Evolutionary conservation across 2,329 filamentous ascomycete genomes (phyloP).

Genomic region (Elsinoe perseae): DNA sequence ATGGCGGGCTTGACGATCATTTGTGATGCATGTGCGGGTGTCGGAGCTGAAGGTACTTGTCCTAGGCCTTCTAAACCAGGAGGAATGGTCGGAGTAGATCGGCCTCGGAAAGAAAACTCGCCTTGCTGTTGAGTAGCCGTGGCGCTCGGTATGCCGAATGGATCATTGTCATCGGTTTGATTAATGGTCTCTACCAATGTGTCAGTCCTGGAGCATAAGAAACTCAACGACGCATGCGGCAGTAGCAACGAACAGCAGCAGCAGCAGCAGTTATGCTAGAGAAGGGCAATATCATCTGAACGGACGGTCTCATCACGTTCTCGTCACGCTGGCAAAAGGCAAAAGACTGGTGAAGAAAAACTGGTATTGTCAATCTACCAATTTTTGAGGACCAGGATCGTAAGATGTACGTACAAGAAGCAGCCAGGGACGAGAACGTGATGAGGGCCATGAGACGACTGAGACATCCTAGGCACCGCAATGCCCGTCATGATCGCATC

Average conservation of each 20-base stretch:
- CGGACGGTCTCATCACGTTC: constrained; percentile 14
- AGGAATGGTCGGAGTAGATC: constrained; percentile 30
- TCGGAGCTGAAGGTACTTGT: constrained; percentile 8
- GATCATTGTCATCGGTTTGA: constrained; percentile 8
- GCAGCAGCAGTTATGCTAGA: neutral
- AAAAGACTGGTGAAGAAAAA: constrained; percentile 16
- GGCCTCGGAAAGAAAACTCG: constrained; percentile 19
- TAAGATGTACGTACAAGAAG: constrained; percentile 20
- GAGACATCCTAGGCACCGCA: constrained; percentile 9
- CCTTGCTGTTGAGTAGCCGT: neutral
- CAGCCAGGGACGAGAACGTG: constrained; percentile 17
- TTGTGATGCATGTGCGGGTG: neutral
- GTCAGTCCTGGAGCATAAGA: constrained; percentile 6
- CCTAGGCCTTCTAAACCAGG: constrained; percentile 29
- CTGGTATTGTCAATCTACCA: constrained; percentile 22
- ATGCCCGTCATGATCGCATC: constrained; percentile 13
- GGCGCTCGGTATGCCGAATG: constrained; percentile 5
- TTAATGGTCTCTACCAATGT: constrained; percentile 4
- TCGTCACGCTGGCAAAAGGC: constrained; percentile 15
- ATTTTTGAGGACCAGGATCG: constrained; percentile 20
- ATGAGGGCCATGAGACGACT: constrained; percentile 17
- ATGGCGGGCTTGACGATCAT: neutral
- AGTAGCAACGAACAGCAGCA: neutral
- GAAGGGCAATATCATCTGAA: neutral
- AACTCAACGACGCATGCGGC: neutral